phyloP scores from a whole-genome alignment of 1,139 yeast species.

The Magnusiomyces tetraspermus region DNA sequence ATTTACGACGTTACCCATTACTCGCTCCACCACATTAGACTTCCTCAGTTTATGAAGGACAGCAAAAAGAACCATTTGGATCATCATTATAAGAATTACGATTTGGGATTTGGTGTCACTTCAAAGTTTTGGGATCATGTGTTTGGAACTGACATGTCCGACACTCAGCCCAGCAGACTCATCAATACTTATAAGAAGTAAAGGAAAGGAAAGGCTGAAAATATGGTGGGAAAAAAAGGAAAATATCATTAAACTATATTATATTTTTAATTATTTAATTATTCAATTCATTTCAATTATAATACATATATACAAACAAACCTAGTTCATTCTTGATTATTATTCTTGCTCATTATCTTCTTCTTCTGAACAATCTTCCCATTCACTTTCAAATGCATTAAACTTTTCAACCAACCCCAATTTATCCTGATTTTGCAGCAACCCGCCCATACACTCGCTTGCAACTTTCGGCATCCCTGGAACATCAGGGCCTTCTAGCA shows the following conservation, averaged over 20 bases:
- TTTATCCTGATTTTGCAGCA: background rate
- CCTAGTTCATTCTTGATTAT: too few species aligned
- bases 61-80: conserved; percentile 86
- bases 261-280: too few species aligned
- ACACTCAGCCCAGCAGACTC: conserved; percentile 16
- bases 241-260: background rate
- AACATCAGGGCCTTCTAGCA: conserved; percentile 1
- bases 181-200: conserved; percentile 1
- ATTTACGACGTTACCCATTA: conserved; percentile 85
- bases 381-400: background rate
- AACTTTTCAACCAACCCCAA: background rate
- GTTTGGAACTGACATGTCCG: conserved; percentile 56
- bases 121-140: conserved; percentile 88
- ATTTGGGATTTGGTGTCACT: conserved; percentile 93
- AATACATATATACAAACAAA: too few species aligned
- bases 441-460: background rate
- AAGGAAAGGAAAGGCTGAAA: background rate
- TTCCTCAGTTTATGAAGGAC: conserved; percentile 68
- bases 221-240: background rate
- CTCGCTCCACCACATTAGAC: conserved; percentile 73
- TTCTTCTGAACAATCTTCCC: background rate
- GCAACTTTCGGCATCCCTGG: background rate
- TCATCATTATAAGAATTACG: conserved; percentile 95
- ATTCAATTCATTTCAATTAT: background rate
- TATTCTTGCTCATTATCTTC: too few species aligned